Evolutionary conservation across 306 rosid genomes (phyloP).

Genomic region (Inga laurina): DNA sequence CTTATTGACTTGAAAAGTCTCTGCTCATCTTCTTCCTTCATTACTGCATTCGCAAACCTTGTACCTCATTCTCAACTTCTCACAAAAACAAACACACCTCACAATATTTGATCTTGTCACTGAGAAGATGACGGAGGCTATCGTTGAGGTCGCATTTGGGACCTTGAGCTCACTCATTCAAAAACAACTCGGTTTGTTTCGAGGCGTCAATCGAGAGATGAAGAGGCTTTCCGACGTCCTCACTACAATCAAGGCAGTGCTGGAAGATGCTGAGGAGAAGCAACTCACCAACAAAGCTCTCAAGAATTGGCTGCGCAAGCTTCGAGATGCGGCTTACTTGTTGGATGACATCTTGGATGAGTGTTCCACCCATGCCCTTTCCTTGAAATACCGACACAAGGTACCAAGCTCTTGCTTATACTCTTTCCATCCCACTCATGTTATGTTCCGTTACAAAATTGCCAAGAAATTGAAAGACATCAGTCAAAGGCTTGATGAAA

Average conservation of each 20-base stretch:
- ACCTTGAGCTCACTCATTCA: not conserved
- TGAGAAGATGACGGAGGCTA: not conserved
- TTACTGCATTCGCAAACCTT: not conserved
- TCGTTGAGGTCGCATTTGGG: not conserved
- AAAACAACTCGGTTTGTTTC: not conserved
- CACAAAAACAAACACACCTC: not conserved
- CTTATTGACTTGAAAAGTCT: not conserved
- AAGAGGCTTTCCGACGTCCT: not conserved
- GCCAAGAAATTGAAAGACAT: not conserved
- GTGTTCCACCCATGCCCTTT: not conserved
- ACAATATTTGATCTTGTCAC: too few species aligned
- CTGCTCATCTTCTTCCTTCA: not conserved
- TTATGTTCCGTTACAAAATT: not conserved
- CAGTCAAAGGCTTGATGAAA: not conserved
- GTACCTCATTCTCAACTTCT: not conserved
- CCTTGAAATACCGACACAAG: not conserved
- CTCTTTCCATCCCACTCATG: not conserved
- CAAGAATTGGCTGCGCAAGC: not conserved
- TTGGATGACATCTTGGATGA: slow-evolving; percentile 37
- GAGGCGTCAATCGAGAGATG: not conserved
- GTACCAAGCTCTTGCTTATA: not conserved
- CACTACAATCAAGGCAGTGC: not conserved
- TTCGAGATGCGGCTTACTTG: not conserved
- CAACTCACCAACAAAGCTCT: not conserved
- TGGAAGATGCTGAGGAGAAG: not conserved